These are phyloP conservation scores for Entomophthora muscae DNA, from an alignment of 371 early-diverging fungal genomes.

Conservation along the genomic window DNA sequence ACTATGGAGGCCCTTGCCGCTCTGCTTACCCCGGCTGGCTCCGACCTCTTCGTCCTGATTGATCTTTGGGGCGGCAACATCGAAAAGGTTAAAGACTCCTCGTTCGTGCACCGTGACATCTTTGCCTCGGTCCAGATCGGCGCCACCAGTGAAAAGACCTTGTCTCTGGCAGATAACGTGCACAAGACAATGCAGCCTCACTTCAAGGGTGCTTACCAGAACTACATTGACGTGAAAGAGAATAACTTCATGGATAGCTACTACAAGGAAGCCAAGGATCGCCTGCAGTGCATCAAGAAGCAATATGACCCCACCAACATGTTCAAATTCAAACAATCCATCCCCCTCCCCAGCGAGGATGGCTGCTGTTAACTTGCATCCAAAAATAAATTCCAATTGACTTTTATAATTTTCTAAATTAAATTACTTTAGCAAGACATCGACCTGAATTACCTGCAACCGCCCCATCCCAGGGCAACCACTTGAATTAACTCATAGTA, in stretches of 20 bases:
- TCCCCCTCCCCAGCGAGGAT: constrained; percentile 12
- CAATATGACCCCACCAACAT: constrained; percentile 16
- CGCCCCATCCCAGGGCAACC: too few species aligned
- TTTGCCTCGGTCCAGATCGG: constrained; percentile 3
- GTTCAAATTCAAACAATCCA: constrained; percentile 20
- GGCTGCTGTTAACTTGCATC: too few species aligned
- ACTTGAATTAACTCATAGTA: too few species aligned
- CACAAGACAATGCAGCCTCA: not conserved
- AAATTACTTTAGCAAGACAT: too few species aligned
- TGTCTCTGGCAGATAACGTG: not conserved
- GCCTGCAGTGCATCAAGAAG: constrained; percentile 16
- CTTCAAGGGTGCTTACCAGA: not conserved
- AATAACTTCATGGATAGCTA: constrained; percentile 10
- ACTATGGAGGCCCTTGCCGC: not conserved
- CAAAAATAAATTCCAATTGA: too few species aligned
- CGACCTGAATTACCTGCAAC: too few species aligned
- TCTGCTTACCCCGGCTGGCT: not conserved
- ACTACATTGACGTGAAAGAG: not conserved
- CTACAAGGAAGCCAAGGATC: constrained; percentile 16
- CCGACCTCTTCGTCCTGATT: not conserved
- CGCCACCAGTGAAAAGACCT: not conserved
- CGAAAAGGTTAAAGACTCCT: not conserved
- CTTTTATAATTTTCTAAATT: too few species aligned
- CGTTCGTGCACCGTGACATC: not conserved
- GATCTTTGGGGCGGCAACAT: constrained; percentile 5